Conservation (phyloP, 768 basidiomycete genomes). For the Mycena venus region DNA sequence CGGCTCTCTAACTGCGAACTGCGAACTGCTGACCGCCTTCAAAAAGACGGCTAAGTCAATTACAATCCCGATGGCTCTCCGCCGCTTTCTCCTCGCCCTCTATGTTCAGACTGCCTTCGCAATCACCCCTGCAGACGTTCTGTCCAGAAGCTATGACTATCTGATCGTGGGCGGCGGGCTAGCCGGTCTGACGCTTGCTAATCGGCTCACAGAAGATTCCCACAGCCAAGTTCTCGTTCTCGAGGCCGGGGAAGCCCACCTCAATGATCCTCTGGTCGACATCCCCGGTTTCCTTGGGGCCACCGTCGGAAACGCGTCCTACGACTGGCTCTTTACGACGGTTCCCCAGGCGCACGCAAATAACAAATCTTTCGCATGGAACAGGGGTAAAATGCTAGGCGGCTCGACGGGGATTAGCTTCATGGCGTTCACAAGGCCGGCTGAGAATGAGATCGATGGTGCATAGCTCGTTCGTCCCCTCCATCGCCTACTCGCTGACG, state of each 20-base stretch:
- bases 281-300: slow-evolving; percentile 32
- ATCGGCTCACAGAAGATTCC: slow-evolving; percentile 51
- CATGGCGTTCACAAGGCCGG: slow-evolving; percentile 42
- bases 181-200: slow-evolving; percentile 55
- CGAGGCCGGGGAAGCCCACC: slow-evolving; percentile 40
- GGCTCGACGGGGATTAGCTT: slow-evolving; percentile 48
- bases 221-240: slow-evolving; percentile 49
- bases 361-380: slow-evolving; percentile 1
- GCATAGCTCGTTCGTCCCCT: neutral
- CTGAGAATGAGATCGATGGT: slow-evolving; percentile 45
- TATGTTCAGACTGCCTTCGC: neutral
- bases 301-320: slow-evolving; percentile 24
- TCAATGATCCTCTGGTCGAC: slow-evolving; percentile 36
- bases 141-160: neutral
- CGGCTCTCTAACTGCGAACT: neutral
- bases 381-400: slow-evolving; percentile 27
- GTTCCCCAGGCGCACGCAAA: slow-evolving; percentile 27
- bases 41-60: neutral
- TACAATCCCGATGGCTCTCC: neutral
- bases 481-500: neutral
- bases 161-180: slow-evolving; percentile 18
- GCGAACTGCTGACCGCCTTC: neutral
- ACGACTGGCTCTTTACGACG: slow-evolving; percentile 38
- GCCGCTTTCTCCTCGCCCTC: neutral
- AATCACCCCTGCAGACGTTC: neutral